A percentile compares a stretch with the other conserved stretches of the same genome.
Evolutionary conservation across 495 filamentous ascomycete genomes (phyloP).

Genomic region (Tuber borchii): DNA sequence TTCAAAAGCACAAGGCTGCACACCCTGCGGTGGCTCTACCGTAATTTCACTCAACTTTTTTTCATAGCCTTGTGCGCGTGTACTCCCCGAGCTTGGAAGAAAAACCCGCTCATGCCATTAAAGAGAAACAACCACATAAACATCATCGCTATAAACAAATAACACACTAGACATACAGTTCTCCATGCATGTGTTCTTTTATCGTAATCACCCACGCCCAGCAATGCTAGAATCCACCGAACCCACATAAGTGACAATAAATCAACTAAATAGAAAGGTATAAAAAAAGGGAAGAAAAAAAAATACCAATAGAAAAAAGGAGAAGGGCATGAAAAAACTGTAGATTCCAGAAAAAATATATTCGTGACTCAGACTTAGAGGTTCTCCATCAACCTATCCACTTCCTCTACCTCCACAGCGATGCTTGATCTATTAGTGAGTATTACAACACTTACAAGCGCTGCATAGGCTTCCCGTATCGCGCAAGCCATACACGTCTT

Average conservation of each 20-base stretch:
- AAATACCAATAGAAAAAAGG: slow-evolving; percentile 5
- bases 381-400: slow-evolving; percentile 42
- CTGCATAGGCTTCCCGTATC: slow-evolving; percentile 64
- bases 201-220: slow-evolving; percentile 22
- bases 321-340: slow-evolving; percentile 1
- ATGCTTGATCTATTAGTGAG: slow-evolving; percentile 50
- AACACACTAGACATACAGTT: slow-evolving; percentile 8
- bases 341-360: slow-evolving; percentile 15
- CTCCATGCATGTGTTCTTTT: slow-evolving; percentile 24
- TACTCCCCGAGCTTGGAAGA: slow-evolving; percentile 14
- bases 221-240: slow-evolving; percentile 20
- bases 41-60: not conserved
- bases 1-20: not conserved
- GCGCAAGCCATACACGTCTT: slow-evolving; percentile 67
- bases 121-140: slow-evolving; percentile 11
- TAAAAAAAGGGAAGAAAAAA: slow-evolving; percentile 1
- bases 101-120: slow-evolving; percentile 12
- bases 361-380: slow-evolving; percentile 16
- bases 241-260: slow-evolving; percentile 13
- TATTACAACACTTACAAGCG: slow-evolving; percentile 62
- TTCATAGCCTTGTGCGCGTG: not conserved
- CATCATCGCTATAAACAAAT: slow-evolving; percentile 2
- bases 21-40: not conserved
- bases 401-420: slow-evolving; percentile 44
- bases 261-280: slow-evolving; percentile 8